Base-by-base conservation (phyloP, 2,329 filamentous ascomycete genomes). In the Colletotrichum lindemuthianum region DNA sequence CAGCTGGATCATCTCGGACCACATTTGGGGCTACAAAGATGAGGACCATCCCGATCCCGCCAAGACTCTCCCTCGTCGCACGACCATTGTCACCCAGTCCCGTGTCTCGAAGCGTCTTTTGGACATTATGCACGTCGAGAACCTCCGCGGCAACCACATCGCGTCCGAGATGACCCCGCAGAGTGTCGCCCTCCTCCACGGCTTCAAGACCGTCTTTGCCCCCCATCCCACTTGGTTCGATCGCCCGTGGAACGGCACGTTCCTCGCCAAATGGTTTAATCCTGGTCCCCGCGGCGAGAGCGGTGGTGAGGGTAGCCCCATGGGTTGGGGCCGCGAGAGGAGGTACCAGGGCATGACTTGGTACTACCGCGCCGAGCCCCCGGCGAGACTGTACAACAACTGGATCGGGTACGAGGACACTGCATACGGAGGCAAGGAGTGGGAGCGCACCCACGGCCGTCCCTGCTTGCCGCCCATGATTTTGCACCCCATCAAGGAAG, bases 161-260 rank as follows among this genome's bases (percentile, higher is more conserved):
- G 90, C 90, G 63, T 91, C 91, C 0, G 92, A 95, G 74, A 93
- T 95, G 91, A 91, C 89, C 65, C 88, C 91, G 1, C 88, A 90
- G 59, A 90, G 90, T 0, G 86, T 90, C 33, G 88, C 90, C 0
- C 82, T 95, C 15, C 86, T 93, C 67, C 91, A 96, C 73, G 91
- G 92, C 6, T 81, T 94, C 52, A 95, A 95, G 78, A 88, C 90
- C 5, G 89, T 93, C 4, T 92, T 90, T 71, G 90, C 88, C 10
- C 92, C 92, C 10, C 91, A 94, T 75, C 91, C 92, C 1, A 86
- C 94, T 50, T 94, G 89, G 75, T 92, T 93, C 71, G 91, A 95
- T 75, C 86, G 91, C 66, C 85, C 90, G 53, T 93, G 90, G 90
- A 77, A 78, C 36, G 80, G 83, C 2, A 75, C 79, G 36, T 83